These are phyloP conservation scores for Clarireedia paspali DNA, from an alignment of 2,329 filamentous ascomycete species.

Conservation along the genomic window DNA sequence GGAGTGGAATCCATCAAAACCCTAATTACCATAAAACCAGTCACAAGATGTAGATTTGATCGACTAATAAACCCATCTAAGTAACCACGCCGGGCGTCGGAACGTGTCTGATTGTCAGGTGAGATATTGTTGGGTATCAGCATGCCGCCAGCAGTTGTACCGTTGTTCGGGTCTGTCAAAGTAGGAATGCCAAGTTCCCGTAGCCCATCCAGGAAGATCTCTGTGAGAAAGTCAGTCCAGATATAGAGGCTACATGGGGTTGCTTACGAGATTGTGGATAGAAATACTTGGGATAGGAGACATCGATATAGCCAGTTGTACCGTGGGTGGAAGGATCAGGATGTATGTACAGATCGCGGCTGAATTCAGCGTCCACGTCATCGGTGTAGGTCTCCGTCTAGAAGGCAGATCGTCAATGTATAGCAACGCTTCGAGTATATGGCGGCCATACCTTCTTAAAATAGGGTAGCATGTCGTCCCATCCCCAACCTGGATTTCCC, in stretches of 20 bases:
- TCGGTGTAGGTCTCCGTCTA: slow-evolving; percentile 33
- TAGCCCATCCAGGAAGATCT: slow-evolving; percentile 32
- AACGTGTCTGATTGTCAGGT: slow-evolving; percentile 34
- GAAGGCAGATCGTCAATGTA: neutral
- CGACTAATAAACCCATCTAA: slow-evolving; percentile 31
- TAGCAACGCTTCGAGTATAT: neutral
- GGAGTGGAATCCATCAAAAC: slow-evolving; percentile 24
- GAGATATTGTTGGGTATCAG: slow-evolving; percentile 33
- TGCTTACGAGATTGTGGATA: slow-evolving; percentile 35
- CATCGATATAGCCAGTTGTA: slow-evolving; percentile 31
- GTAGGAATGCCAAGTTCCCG: slow-evolving; percentile 32
- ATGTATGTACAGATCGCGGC: slow-evolving; percentile 22
- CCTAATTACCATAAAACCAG: slow-evolving; percentile 33
- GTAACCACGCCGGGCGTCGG: slow-evolving; percentile 35
- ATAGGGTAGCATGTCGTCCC: slow-evolving; percentile 34
- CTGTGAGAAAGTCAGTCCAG: slow-evolving; percentile 18
- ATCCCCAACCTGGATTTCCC: slow-evolving; percentile 32
- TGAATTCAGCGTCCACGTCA: slow-evolving; percentile 18
- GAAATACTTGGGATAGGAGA: slow-evolving; percentile 33
- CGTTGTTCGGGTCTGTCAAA: slow-evolving; percentile 32
- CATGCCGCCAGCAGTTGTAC: slow-evolving; percentile 31
- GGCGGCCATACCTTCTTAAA: slow-evolving; percentile 30
- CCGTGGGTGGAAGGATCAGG: slow-evolving; percentile 30
- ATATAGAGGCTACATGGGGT: no score
- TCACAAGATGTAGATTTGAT: slow-evolving; percentile 34